Conservation (phyloP, 306 rosid genomes). For the Delonix regia region DNA sequence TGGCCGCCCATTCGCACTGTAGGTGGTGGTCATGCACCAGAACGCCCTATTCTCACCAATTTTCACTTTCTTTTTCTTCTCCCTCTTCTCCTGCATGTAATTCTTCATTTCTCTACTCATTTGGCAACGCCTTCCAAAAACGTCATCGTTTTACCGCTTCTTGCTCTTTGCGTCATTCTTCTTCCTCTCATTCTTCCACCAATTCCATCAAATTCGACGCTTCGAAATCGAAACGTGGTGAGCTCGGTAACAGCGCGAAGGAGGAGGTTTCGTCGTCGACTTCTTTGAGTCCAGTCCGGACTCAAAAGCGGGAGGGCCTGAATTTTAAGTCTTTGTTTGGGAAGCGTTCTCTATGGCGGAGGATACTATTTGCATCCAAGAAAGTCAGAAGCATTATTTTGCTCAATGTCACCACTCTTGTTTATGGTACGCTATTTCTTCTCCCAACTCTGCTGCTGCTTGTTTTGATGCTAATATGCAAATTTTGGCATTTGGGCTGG, state of each 20-base stretch:
- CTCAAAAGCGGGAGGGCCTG: neutral
- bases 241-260: neutral
- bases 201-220: slow-evolving; percentile 31
- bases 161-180: slow-evolving; percentile 34
- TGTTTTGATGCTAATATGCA: too few species aligned
- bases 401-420: slow-evolving; percentile 61
- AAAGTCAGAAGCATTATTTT: slow-evolving; percentile 68
- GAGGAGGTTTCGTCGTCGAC: slow-evolving; percentile 25
- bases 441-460: neutral
- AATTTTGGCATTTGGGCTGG: neutral
- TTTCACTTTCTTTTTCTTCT: slow-evolving; percentile 23
- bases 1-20: slow-evolving; percentile 46
- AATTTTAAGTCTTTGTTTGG: slow-evolving; percentile 46
- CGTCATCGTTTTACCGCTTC: slow-evolving; percentile 36
- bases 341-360: slow-evolving; percentile 51
- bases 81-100: slow-evolving; percentile 18
- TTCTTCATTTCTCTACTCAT: slow-evolving; percentile 20
- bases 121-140: slow-evolving; percentile 18
- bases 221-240: slow-evolving; percentile 17
- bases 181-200: slow-evolving; percentile 27
- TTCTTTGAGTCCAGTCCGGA: neutral
- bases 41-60: slow-evolving; percentile 11
- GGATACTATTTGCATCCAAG: slow-evolving; percentile 59
- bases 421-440: slow-evolving; percentile 52
- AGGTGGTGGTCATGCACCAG: slow-evolving; percentile 31